These are phyloP conservation scores for Podospora tetraspora DNA, from an alignment of 495 filamentous ascomycete species.

Conservation along the genomic window DNA sequence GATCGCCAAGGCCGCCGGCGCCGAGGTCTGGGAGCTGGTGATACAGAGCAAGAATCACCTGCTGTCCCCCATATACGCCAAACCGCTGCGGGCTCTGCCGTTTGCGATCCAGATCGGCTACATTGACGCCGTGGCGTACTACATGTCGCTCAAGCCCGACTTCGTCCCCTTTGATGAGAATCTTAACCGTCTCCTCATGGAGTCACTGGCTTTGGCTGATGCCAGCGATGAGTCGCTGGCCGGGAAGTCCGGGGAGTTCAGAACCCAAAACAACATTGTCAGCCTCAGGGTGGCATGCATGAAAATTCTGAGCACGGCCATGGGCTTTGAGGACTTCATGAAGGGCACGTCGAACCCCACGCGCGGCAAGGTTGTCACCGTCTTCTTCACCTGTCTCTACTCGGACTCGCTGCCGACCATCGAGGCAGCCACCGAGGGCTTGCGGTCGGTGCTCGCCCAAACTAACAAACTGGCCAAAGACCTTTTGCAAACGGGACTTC, in stretches of 20 bases:
- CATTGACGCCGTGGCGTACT: constrained; percentile 94
- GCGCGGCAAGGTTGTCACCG: constrained; percentile 77
- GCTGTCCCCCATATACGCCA: constrained; percentile 83
- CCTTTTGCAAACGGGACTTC: constrained; percentile 85
- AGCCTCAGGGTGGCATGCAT: constrained; percentile 92
- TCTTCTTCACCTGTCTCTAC: constrained; percentile 97
- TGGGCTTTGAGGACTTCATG: constrained; percentile 84
- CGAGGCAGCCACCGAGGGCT: constrained; percentile 82
- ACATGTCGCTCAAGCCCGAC: constrained; percentile 75
- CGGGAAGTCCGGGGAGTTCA: constrained; percentile 78
- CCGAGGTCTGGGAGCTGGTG: constrained; percentile 78
- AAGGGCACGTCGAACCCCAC: constrained; percentile 62
- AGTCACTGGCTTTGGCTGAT: constrained; percentile 87
- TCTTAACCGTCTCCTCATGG: constrained; percentile 82
- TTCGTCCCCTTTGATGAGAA: constrained; percentile 87
- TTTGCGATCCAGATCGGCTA: constrained; percentile 94
- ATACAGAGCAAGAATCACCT: constrained; percentile 81
- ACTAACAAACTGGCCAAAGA: constrained; percentile 94
- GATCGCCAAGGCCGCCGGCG: constrained; percentile 67
- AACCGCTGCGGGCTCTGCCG: constrained; percentile 85
- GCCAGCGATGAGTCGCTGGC: constrained; percentile 85
- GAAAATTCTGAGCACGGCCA: constrained; percentile 83
- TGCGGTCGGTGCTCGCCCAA: constrained; percentile 77
- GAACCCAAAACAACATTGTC: constrained; percentile 84
- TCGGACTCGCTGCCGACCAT: constrained; percentile 87